These are phyloP conservation scores for Globisporangium splendens DNA, from an alignment of 352 stramenopile species.

Conservation along the genomic window DNA sequence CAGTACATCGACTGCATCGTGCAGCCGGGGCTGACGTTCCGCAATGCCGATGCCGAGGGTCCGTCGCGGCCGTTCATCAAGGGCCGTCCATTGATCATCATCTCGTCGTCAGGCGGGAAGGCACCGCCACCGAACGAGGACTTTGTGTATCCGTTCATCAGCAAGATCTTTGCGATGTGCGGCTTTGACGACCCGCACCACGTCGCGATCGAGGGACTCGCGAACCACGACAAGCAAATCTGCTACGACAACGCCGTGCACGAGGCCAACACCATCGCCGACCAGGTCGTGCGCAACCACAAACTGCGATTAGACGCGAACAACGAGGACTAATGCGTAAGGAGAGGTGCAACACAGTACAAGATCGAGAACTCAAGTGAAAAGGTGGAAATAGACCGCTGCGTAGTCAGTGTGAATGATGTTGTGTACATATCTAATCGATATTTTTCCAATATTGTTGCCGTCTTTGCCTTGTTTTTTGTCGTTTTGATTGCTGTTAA, in stretches of 20 bases:
- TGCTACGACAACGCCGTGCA: slow-evolving; percentile 55
- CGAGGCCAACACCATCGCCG: slow-evolving; percentile 54
- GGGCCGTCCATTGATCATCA: slow-evolving; percentile 60
- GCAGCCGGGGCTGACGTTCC: slow-evolving; percentile 66
- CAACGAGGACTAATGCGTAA: slow-evolving; percentile 2
- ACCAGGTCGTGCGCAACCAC: slow-evolving; percentile 52
- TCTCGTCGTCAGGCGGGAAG: slow-evolving; percentile 72
- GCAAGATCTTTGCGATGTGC: slow-evolving; percentile 76
- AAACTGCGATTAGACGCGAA: slow-evolving; percentile 53
- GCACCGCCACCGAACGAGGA: slow-evolving; percentile 48
- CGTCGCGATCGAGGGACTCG: slow-evolving; percentile 58
- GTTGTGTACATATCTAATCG: too few species aligned
- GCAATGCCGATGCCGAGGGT: slow-evolving; percentile 53
- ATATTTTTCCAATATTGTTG: too few species aligned
- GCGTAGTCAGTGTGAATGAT: too few species aligned
- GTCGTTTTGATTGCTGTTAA: too few species aligned
- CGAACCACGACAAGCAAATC: slow-evolving; percentile 58
- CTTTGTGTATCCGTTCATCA: slow-evolving; percentile 68
- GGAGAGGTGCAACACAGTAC: too few species aligned
- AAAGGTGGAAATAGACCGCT: too few species aligned
- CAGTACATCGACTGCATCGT: slow-evolving; percentile 84
- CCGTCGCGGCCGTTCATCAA: slow-evolving; percentile 58
- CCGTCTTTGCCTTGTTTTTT: too few species aligned
- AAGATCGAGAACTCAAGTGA: too few species aligned
- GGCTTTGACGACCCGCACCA: slow-evolving; percentile 65